Evolutionary conservation across 2,329 filamentous ascomycete species (phyloP), one percentile per base, ranked within the genome.

Genomic region (Sarocladium kiliense): DNA sequence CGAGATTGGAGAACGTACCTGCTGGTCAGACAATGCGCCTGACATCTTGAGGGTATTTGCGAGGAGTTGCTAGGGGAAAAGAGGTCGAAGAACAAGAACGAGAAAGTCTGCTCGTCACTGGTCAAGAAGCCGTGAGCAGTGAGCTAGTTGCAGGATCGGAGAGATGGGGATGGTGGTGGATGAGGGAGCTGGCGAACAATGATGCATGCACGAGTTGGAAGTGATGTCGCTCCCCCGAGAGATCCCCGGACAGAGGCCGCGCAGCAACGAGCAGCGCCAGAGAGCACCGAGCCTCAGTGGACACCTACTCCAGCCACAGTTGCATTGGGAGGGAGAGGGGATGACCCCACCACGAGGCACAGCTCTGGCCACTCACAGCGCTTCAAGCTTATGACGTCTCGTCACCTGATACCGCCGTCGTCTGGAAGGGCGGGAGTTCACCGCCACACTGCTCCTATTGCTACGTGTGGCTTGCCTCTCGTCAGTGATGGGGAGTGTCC

Each of bases 1-100:
- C 21, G 11, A 39, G n/a, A 19, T 18, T 32, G 25, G 37, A 37
- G 50, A 21, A 64, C 72, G 68, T 84, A 94, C 91, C 87, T 96
- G 91, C 78, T 96, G 91, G 83, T 97, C 92, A 77, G 92, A 96
- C 77, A 97, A 88, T 73, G 91, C 89, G 86, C 96, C 91, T 76
- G 91, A 94, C 91, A 96, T 96, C 72, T 74, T 87, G 80, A 72
- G 69, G 71, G 71, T 62, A 57, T 59, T 56, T 62, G 56, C 58
- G 57, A 57, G 49, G 55, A 55, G 53, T 49, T 51, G 54, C 55
- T 37, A 37, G 54, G 21, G 34, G 56, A 53, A 21, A 55, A 19
- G 21, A 23, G 21, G 25, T n/a, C n/a, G 47, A 21, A 37, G 32
- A 16, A 26, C 14, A 11, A n/a, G 5, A 23, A 27, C 14, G 19